Base-by-base conservation (phyloP, 371 early-diverging fungal genomes). In the Mycotypha africana region DNA sequence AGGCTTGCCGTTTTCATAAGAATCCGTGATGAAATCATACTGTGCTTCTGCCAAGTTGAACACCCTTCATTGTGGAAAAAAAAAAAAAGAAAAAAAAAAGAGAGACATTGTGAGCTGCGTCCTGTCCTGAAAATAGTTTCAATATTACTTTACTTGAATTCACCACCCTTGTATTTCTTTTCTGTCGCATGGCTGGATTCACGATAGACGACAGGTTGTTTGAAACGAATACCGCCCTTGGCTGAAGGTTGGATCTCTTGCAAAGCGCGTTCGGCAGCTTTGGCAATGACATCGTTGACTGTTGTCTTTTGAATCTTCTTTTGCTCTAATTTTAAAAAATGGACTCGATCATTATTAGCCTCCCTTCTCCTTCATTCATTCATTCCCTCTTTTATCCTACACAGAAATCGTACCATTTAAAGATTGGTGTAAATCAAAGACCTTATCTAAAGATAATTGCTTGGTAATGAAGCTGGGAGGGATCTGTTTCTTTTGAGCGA, bases 241-340 rank as follows among this genome's bases (percentile, higher is more conserved):
- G n/a, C n/a, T n/a, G n/a, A n/a, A n/a, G n/a, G n/a, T n/a, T n/a
- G n/a, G n/a, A n/a, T 78, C 51, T 89, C 89, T 33, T 77, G 74
- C 49, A 91, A 65, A 4, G 93, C 87, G 33, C 89, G 68, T 14
- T 80, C 67, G 17, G 89, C 75, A 7, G 93, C 93, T 74, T 90
- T 89, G 64, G 86, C 82, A 53, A 91, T 81, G 56, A 93, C 88
- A 62, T 91, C 93, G 54, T 91, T 89, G 33, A 92, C 79, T 36
- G n/a, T n/a, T n/a, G n/a, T n/a, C n/a, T n/a, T n/a, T n/a, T n/a
- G n/a, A n/a, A n/a, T n/a, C n/a, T n/a, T n/a, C n/a, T n/a, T n/a
- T n/a, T n/a, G n/a, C n/a, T n/a, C n/a, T n/a, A n/a, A n/a, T n/a
- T n/a, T n/a, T n/a, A n/a, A n/a, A n/a, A n/a, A n/a, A n/a, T n/a